Base-by-base conservation (phyloP, 371 early-diverging fungal genomes). In the Haplosporangium sp. region DNA sequence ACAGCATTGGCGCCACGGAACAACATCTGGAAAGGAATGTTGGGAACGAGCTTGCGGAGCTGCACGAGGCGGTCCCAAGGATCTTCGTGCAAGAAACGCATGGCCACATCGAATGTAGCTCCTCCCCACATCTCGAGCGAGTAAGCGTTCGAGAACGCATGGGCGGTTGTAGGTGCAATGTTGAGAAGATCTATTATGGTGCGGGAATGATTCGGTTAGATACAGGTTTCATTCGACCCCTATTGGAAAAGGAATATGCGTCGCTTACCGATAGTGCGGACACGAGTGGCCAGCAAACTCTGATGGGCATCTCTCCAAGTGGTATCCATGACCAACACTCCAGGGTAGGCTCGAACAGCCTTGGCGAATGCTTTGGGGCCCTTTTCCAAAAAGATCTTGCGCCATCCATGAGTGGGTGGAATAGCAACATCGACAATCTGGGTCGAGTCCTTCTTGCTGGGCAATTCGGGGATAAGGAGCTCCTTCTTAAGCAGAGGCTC, bases 271-370 rank as follows among this genome's bases (percentile, higher is more conserved):
- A 93, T 86, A 4, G 98, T 98, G 69, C 98, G 91, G 43, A 98
- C 94, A 72, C 97, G 93, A 13, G 96, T 97, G 4, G 96, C 96
- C 67, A 97, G 83, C 81, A 97, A 85, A 85, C 92, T 91, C 84
- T 96, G 96, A 82, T 96, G 97, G 53, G 97, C 98, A 83, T 98
- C 98, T 76, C 98, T 90, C 98, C 95, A 95, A 37, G 94, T 95
- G 29, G 94, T 96, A 84, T 96, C 97, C 86, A 94, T 98, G 62
- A 98, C 89, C 67, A 98, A 83, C 6, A 92, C 89, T 65, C 96
- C 95, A 43, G 88, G 86, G 79, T 98, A 94, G 18, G 86, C 88
- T 51, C 98, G 90, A 13, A 96, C 91, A 18, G 97, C 97, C 75
- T 90, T 89, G 64, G 95, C 95, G 83, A 98, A 96, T 4, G 91